phyloP scores from a whole-genome alignment of 2,329 filamentous ascomycete species.

The Aureobasidium vineae region DNA sequence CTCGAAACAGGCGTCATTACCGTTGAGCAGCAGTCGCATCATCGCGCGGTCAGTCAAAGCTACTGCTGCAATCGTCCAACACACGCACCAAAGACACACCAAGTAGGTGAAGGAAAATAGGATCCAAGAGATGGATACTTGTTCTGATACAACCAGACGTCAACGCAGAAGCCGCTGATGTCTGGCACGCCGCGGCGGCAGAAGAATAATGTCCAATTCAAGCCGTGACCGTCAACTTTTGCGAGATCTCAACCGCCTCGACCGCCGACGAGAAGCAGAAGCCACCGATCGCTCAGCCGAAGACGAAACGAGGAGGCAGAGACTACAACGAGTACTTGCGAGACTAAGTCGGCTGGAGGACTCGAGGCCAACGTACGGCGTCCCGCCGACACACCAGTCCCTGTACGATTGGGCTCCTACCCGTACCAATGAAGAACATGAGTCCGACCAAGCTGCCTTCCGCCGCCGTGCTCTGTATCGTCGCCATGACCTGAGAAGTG shows the following conservation, averaged over 20 bases:
- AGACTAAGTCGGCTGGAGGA: slow-evolving; percentile 47
- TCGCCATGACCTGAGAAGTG: slow-evolving; percentile 34
- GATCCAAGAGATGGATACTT: not conserved
- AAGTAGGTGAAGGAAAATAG: slow-evolving; percentile 12
- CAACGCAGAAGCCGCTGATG: slow-evolving; percentile 17
- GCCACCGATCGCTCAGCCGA: slow-evolving; percentile 31
- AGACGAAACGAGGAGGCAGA: slow-evolving; percentile 43
- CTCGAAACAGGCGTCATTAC: slow-evolving; percentile 14
- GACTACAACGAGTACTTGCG: slow-evolving; percentile 48
- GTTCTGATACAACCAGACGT: slow-evolving; percentile 20
- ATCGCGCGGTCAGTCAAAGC: not conserved
- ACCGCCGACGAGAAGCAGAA: slow-evolving; percentile 21
- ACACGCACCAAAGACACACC: not conserved
- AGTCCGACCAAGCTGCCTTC: slow-evolving; percentile 42
- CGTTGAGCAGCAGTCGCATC: slow-evolving; percentile 3
- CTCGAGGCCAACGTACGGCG: slow-evolving; percentile 50
- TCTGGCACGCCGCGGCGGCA: not conserved
- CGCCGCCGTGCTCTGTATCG: slow-evolving; percentile 41
- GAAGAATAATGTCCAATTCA: not conserved
- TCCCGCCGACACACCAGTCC: slow-evolving; percentile 51
- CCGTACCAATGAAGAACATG: slow-evolving; percentile 39
- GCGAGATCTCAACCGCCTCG: slow-evolving; percentile 21
- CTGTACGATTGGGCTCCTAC: slow-evolving; percentile 62
- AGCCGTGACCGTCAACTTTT: slow-evolving; percentile 12
- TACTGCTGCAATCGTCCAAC: not conserved